These are phyloP conservation scores for Cicer judaicum DNA, from an alignment of 306 rosid genomes.

Conservation along the genomic window DNA sequence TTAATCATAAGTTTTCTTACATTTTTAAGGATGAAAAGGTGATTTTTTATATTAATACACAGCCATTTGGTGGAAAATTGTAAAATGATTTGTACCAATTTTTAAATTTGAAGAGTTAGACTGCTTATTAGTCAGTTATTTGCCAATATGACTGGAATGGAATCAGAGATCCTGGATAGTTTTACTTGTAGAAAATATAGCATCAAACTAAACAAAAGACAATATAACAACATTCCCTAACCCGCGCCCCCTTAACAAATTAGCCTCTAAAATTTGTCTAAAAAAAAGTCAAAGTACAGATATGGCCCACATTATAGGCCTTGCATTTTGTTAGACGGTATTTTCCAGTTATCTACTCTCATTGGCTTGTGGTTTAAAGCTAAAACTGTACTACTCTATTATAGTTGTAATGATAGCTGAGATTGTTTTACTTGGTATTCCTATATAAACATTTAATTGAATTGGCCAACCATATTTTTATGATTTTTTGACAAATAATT, in stretches of 20 bases:
- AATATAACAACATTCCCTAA: too few relatives aligned
- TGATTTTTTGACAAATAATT: conserved; percentile 28
- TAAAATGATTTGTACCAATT: not conserved
- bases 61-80: not conserved
- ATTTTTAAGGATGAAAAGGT: not conserved
- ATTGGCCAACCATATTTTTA: not conserved
- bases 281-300: too few relatives aligned
- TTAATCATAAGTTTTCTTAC: not conserved
- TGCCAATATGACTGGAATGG: too few relatives aligned
- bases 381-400: not conserved
- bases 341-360: too few relatives aligned
- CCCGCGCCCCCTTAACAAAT: too few relatives aligned
- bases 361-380: not conserved
- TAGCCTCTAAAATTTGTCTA: too few relatives aligned
- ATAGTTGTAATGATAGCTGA: not conserved
- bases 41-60: not conserved
- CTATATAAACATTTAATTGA: not conserved
- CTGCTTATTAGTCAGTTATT: too few relatives aligned
- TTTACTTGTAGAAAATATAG: too few relatives aligned
- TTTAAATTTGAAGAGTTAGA: not conserved
- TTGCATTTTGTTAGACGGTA: too few relatives aligned
- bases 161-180: too few relatives aligned
- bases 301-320: too few relatives aligned
- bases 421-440: not conserved
- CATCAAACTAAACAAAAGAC: too few relatives aligned